Evolutionary conservation across 331 rosid genomes (phyloP), one percentile per base, ranked within the genome.

Genomic region (Malus hybrid): DNA sequence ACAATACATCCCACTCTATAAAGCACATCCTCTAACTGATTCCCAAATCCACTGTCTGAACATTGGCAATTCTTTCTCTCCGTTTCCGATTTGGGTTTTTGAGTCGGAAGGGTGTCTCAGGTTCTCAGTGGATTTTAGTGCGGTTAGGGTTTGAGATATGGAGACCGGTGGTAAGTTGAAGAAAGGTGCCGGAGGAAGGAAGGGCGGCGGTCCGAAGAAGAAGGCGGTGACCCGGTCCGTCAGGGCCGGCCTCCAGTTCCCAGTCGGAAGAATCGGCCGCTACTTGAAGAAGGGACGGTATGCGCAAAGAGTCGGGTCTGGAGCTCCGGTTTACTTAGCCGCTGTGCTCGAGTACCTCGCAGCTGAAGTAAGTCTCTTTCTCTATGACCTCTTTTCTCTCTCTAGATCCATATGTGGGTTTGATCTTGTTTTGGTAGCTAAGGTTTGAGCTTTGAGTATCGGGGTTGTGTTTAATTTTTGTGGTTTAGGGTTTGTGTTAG

Each of bases 291-390:
- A 90, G 22, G 96, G 91, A 0, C 36, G 93, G 15, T 90, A 90
- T 13, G 55, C 96, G 0, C 83, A 85, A 67, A 89, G 93, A 15
- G 88, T 88, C 0, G 96, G 93, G 14, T 67, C 87, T 1, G 93
- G 93, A 16, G 96, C 96, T 69, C 96, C 96, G 8, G 89, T 88
- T 18, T 90, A 90, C 85, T 20, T 90, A 57, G 93, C 93, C 6
- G 96, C 93, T 1, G 96, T 90, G 8, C 89, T 90, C 0, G 93
- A 90, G 65, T 90, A 90, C 77, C 83, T 90, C 6, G 93, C 91
- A 5, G 93, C 91, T 34, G 93, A 90, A 78, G 96, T 90, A 78
- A 24, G 3, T 22, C 9, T 5, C 20, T 55, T 22, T 42, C 4
- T 33, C 14, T 18, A 39, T 39, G 13, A 0, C 15, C 46, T 39